These are phyloP conservation scores for Escovopsis weberi DNA, from an alignment of 2,329 filamentous ascomycete species.

Conservation along the genomic window DNA sequence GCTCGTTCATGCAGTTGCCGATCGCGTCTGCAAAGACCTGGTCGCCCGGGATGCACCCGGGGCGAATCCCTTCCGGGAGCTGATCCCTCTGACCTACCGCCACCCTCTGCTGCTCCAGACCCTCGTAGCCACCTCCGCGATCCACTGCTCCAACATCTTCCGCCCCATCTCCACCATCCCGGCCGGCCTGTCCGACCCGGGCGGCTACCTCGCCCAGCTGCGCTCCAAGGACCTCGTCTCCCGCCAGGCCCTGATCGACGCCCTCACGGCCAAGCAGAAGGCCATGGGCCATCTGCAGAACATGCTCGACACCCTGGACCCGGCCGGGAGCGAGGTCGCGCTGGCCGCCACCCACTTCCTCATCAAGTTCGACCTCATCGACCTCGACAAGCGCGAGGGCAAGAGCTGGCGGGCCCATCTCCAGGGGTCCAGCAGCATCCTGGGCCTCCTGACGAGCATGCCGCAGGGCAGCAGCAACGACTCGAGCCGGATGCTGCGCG, in stretches of 20 bases:
- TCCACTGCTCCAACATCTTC: constrained; percentile 33
- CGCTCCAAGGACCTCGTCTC: constrained; percentile 24
- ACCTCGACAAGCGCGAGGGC: constrained; percentile 26
- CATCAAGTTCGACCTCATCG: constrained; percentile 36
- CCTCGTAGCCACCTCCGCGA: constrained; percentile 32
- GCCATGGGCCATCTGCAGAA: constrained; percentile 28
- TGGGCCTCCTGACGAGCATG: constrained; percentile 18
- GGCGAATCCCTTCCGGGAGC: constrained; percentile 33
- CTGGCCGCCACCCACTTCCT: constrained; percentile 36
- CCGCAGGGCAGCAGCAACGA: constrained; percentile 7
- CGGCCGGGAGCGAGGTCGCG: constrained; percentile 29
- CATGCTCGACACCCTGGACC: constrained; percentile 24
- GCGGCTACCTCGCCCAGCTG: constrained; percentile 21
- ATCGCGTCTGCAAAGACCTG: constrained; percentile 39
- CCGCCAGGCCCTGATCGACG: constrained; percentile 29
- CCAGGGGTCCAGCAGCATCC: constrained; percentile 28
- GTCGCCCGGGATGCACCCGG: constrained; percentile 31
- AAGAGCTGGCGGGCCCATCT: constrained; percentile 32
- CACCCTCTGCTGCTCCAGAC: constrained; percentile 34
- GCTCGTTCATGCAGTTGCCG: constrained; percentile 20
- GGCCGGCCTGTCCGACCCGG: constrained; percentile 18
- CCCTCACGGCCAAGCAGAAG: constrained; percentile 30
- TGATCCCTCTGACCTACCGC: constrained; percentile 30
- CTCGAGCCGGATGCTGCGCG: constrained; percentile 23
- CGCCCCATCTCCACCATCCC: constrained; percentile 19